Base-by-base conservation (phyloP, 768 basidiomycete genomes). In the Lactarius akahatsu region DNA sequence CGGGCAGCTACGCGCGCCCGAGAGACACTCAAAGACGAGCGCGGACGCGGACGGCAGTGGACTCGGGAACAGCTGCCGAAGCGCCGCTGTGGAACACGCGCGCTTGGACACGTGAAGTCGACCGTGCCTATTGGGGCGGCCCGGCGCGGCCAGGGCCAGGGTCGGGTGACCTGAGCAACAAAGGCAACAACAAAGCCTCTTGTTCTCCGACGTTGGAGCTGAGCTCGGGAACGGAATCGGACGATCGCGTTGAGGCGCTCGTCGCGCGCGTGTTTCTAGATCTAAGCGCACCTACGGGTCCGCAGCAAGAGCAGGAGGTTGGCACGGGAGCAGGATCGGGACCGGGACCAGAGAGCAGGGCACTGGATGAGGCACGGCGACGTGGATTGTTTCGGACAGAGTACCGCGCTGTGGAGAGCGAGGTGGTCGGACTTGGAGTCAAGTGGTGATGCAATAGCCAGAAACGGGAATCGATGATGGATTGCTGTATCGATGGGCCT, bases 321-420 rank as follows among this genome's bases (percentile, higher is more conserved):
- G 11, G 36, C 36, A 38, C 36, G 36, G 36, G 36, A 38, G 36
- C 20, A 67, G 57, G 13, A 15, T 38, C 3, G 20, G 40, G 13
- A 47, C 34, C 13, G 26, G 34, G 4, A 43, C 50, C 28, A 45
- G 57, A 15, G 77, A 79, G 84, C 65, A 80, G 73, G 23, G 73
- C 74, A 13, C 81, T 81, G 23, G 47, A 23, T 36, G 84, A 84
- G 65, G 74, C 67, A 36, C 75, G 78, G 66, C 76, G 85, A 55
- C 76, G 78, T 73, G 74, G 75, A 59, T 74, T 85, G 38, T 85
- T 96, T 72, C 82, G 93, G 74, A 96, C 95, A 2, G 78, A 85
- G 73, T 96, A 94, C 74, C 83, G 86, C 65, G 91, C 91, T 32
- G 93, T 97, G 2, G 91, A 91, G 76, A 92, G 87, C 77, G 92